Conservation (phyloP, 2,329 filamentous ascomycete species). For the Phyllosticta citrichinensis region DNA sequence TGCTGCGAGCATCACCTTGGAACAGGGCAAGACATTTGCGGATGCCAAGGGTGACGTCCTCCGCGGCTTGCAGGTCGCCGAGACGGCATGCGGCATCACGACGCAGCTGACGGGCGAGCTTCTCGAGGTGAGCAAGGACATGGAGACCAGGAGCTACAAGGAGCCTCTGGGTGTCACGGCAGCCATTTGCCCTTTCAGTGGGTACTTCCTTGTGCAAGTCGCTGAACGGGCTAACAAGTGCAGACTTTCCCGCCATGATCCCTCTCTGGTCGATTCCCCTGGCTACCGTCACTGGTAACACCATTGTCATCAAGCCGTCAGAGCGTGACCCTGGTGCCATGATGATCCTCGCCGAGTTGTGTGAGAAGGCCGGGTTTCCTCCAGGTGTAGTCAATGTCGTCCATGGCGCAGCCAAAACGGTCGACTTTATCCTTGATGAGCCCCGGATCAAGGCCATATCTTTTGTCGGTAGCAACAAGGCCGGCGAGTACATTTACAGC, state of each 20-base stretch:
- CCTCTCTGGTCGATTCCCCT: constrained; percentile 85
- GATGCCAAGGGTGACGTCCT: constrained; percentile 76
- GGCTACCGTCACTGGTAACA: constrained; percentile 75
- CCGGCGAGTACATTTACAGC: constrained; percentile 75
- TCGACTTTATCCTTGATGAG: constrained; percentile 79
- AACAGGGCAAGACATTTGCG: constrained; percentile 82
- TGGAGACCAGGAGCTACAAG: constrained; percentile 76
- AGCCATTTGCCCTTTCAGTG: constrained; percentile 80
- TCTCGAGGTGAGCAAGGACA: constrained; percentile 77
- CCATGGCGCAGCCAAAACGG: constrained; percentile 69
- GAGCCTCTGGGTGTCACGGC: constrained; percentile 74
- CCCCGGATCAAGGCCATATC: constrained; percentile 77
- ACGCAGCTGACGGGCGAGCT: constrained; percentile 76
- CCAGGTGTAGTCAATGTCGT: constrained; percentile 74
- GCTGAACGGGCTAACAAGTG: neutral
- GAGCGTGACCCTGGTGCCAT: constrained; percentile 75
- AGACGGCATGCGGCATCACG: constrained; percentile 70
- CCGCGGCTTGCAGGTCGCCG: constrained; percentile 72
- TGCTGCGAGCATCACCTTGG: constrained; percentile 74
- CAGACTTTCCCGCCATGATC: constrained; percentile 87
- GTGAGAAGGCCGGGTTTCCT: constrained; percentile 71
- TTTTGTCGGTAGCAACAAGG: constrained; percentile 82
- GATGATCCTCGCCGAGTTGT: constrained; percentile 77
- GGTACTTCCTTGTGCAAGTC: constrained; percentile 26
- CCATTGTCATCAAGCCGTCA: constrained; percentile 74